These are phyloP conservation scores for Colletotrichum neosansevieriae DNA, from an alignment of 2,329 filamentous ascomycete genomes.

Conservation along the genomic window DNA sequence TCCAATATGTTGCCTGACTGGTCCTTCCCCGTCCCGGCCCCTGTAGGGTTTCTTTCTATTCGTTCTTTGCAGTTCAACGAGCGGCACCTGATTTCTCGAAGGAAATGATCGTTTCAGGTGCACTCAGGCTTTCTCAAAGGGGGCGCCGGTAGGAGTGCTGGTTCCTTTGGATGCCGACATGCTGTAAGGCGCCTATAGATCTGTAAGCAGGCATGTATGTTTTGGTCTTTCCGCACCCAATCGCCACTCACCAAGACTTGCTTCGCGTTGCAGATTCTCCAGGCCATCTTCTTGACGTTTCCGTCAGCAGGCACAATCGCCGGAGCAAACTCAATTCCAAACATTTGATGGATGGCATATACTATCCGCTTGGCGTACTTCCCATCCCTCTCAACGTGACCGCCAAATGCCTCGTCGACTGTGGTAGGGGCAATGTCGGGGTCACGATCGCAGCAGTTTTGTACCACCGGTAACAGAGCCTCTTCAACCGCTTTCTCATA, in stretches of 20 bases:
- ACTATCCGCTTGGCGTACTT: constrained; percentile 93
- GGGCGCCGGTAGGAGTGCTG: constrained; percentile 59
- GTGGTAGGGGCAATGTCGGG: constrained; percentile 88
- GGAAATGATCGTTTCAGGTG: background rate
- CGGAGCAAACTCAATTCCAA: constrained; percentile 94
- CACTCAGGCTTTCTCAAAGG: constrained; percentile 31
- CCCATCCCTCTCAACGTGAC: constrained; percentile 84
- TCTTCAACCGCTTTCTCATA: constrained; percentile 79
- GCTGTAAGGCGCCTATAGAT: constrained; percentile 74
- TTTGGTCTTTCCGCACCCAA: too few relatives aligned
- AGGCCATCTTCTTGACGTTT: constrained; percentile 88
- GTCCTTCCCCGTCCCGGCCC: background rate
- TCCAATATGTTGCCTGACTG: constrained; percentile 13
- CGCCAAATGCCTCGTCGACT: constrained; percentile 85
- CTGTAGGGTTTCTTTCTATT: background rate
- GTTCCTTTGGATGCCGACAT: constrained; percentile 75
- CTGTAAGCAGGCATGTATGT: constrained; percentile 30
- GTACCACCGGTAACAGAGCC: constrained; percentile 83
- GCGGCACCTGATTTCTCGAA: constrained; percentile 1
- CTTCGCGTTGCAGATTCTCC: constrained; percentile 96
- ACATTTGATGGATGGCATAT: constrained; percentile 96
- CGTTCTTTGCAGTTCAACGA: constrained; percentile 8
- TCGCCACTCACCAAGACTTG: constrained; percentile 81
- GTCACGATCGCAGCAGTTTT: constrained; percentile 93
- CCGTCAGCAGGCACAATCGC: constrained; percentile 94